Base-by-base conservation (phyloP, 2,329 filamentous ascomycete genomes). In the Phyllosticta paracitricarpa region DNA sequence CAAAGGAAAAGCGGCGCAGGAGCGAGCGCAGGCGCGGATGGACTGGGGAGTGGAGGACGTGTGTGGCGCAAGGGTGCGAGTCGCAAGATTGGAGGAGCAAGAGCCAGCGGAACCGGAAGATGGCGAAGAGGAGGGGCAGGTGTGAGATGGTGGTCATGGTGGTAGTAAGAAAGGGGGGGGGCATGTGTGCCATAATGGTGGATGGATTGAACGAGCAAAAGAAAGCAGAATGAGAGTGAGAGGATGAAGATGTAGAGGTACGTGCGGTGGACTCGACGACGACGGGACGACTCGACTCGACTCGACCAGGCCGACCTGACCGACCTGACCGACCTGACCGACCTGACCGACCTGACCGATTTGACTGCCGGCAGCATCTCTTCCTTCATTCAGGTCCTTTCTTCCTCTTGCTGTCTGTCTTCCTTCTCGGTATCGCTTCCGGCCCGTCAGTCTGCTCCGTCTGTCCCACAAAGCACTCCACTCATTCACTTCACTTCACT, bases 61-160 rank as follows among this genome's bases (percentile, higher is more conserved):
- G 59, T 54, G 56, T 55, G 59, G 54, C 40, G 51, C 59, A 48
- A 57, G 59, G 59, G 59, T 48, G 40, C 40, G 12, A 17, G 40
- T 48, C 40, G 40, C 40, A 48, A 48, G 40, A 48, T 48, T 48
- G 40, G 40, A 48, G 40, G 40, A 48, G 40, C 40, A 48, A 48
- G 40, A 48, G 40, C 40, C 40, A 48, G 40, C 40, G 40, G 40
- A 48, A 48, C 17, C 40, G 40, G 40, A 48, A 19, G 40, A 48
- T n/a, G 40, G 40, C 40, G 40, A 48, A 48, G 40, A 40, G 33
- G 33, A 40, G 33, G 33, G 33, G 33, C 33, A 40, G 40, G 40
- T 48, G 40, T 48, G 40, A 48, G 40, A 48, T 48, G 40, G 40
- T n/a, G 40, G 40, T 48, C 17, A 48, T 48, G 40, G n/a, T 48